Evolutionary conservation across 2,329 filamentous ascomycete genomes (phyloP), one percentile per base, ranked within the genome.

Genomic region (Verticillium nubilum): DNA sequence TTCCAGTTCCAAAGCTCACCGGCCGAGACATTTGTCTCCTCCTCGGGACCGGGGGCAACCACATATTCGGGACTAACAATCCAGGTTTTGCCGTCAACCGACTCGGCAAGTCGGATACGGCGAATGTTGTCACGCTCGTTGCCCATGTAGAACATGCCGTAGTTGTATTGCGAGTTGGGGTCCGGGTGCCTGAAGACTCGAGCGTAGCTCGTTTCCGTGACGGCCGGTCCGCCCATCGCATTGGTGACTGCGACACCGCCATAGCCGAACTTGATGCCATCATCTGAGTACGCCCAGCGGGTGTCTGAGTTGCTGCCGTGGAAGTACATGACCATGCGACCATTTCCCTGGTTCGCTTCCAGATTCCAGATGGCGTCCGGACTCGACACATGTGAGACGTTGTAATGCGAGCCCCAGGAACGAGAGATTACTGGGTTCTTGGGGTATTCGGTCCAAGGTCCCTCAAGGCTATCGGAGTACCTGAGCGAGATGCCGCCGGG

Each of bases 131-230:
- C 62, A 0, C 52, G 19, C 33, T 68, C 67, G 26, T 68, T 68
- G 52, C 52, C 66, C 67, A 68, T 68, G 59, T 68, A 68, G 33
- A 68, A 68, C 67, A 68, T 68, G 47, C 62, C 67, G 19, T 67
- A 68, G 0, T 56, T 53, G 53, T 67, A 68, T 0, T 57, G 61
- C n/a, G 66, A 68, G 0, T 52, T 50, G 3, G 62, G 2, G 23
- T 68, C 61, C 1, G 62, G 67, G 33, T 68, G 67, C 10, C 37
- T 6, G 52, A 68, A 68, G 7, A 68, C 67, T 4, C 67, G 67
- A 0, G 67, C 67, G 42, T 68, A 68, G 52, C 67, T 68, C 4
- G 67, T 62, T 10, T 68, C 67, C 0, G 67, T 68, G 1, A 66
- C 66, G 4, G 59, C 54, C 6, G 66, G 50, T 0, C 67, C 66